phyloP scores from a whole-genome alignment of 2,329 filamentous ascomycete genomes.

The Xylaria sp. region DNA sequence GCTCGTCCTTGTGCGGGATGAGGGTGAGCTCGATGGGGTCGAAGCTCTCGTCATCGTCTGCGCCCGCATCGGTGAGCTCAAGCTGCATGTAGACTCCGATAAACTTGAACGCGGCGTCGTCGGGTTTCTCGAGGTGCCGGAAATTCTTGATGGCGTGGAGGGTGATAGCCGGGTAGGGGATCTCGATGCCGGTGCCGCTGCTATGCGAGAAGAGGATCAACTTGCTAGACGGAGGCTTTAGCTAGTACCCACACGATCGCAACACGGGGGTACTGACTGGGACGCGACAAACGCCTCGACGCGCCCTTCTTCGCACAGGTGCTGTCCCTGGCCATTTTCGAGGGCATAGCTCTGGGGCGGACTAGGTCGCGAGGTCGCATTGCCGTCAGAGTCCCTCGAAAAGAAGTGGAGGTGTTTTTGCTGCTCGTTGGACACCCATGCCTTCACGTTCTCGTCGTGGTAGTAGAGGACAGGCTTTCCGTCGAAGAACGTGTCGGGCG shows the following conservation, averaged over 20 bases:
- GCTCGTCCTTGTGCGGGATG: constrained; percentile 50
- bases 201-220: constrained; percentile 66
- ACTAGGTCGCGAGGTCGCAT: constrained; percentile 31
- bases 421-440: constrained; percentile 60
- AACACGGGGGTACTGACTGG: constrained; percentile 46
- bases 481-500: constrained; percentile 71
- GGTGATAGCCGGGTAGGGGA: constrained; percentile 74
- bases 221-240: constrained; percentile 46
- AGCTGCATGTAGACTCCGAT: constrained; percentile 68
- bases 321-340: constrained; percentile 36
- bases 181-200: constrained; percentile 62
- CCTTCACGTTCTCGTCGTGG: constrained; percentile 58
- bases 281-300: constrained; percentile 64
- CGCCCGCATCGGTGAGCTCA: constrained; percentile 61
- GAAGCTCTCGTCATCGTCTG: constrained; percentile 64
- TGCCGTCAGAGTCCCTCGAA: constrained; percentile 40
- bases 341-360: constrained; percentile 39
- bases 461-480: constrained; percentile 73
- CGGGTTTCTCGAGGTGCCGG: constrained; percentile 40
- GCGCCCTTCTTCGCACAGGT: constrained; percentile 43
- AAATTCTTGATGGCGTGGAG: constrained; percentile 74
- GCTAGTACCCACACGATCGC: constrained; percentile 3
- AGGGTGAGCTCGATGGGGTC: constrained; percentile 70
- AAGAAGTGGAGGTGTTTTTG: constrained; percentile 59
- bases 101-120: constrained; percentile 45